Evolutionary conservation across 1,139 yeast genomes (phyloP).

Genomic region (Nematodospora anomalae): DNA sequence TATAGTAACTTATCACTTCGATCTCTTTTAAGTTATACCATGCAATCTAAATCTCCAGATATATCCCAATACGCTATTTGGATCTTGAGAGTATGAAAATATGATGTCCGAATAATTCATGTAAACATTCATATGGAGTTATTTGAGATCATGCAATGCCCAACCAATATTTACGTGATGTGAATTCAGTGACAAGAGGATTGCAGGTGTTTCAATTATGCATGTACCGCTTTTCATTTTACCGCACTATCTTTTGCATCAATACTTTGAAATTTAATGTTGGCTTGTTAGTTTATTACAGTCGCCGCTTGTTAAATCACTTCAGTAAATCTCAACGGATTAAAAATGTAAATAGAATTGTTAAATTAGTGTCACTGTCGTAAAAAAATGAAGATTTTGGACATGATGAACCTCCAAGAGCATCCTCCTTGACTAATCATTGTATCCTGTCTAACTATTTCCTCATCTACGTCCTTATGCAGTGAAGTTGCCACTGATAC

Average conservation of each 20-base stretch:
- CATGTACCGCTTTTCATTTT: constrained; percentile 22
- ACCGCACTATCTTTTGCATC: constrained; percentile 18
- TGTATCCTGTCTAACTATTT: too few species aligned
- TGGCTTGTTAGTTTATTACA: constrained; percentile 18
- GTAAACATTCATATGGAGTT: constrained; percentile 36
- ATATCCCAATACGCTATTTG: constrained; percentile 22
- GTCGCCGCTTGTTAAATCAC: constrained; percentile 17
- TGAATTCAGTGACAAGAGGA: constrained; percentile 10
- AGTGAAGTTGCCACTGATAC: too few species aligned
- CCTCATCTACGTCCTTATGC: too few species aligned
- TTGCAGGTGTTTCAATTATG: constrained; percentile 11
- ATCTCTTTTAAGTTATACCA: constrained; percentile 24
- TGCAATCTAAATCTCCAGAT: too few species aligned
- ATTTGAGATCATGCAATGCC: constrained; percentile 41
- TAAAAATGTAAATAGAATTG: too few species aligned
- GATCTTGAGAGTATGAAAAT: constrained; percentile 19
- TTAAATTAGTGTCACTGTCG: too few species aligned
- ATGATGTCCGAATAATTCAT: constrained; percentile 22
- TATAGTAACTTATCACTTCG: constrained; percentile 19
- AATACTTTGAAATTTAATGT: constrained; percentile 16
- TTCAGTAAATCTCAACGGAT: constrained; percentile 19
- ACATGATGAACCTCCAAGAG: too few species aligned
- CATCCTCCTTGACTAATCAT: too few species aligned
- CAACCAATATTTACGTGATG: too few species aligned
- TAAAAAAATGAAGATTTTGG: too few species aligned